phyloP scores from a whole-genome alignment of 1,139 yeast genomes.

The Yamadazyma siamensis region DNA sequence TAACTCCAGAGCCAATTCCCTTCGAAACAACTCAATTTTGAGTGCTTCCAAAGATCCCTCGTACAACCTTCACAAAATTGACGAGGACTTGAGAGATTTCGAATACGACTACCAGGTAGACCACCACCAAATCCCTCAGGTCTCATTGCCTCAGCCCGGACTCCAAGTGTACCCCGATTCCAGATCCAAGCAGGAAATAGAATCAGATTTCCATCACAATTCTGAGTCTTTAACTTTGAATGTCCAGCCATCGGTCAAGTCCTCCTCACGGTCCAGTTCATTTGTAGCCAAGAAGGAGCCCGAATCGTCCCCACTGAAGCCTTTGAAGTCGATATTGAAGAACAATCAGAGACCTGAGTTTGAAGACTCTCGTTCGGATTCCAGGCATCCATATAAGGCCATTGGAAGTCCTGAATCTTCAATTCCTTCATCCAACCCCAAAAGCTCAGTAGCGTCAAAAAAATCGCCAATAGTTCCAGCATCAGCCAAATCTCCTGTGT shows the following conservation, averaged over 20 bases:
- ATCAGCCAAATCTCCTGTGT: slow-evolving; percentile 1
- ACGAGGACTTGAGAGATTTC: slow-evolving; percentile 44
- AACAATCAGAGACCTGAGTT: slow-evolving; percentile 17
- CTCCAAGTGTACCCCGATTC: not conserved
- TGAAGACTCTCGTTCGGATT: not conserved
- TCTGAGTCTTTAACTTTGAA: slow-evolving; percentile 9
- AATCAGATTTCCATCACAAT: slow-evolving; percentile 9
- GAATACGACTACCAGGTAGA: slow-evolving; percentile 41
- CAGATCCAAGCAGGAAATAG: slow-evolving; percentile 3
- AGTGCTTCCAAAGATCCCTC: slow-evolving; percentile 14
- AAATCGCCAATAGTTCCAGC: too few relatives aligned
- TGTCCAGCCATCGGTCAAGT: slow-evolving; percentile 3
- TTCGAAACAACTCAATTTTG: slow-evolving; percentile 23
- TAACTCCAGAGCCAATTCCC: slow-evolving; percentile 33
- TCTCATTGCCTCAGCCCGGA: not conserved
- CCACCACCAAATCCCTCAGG: slow-evolving; percentile 6
- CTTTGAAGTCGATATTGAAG: slow-evolving; percentile 37
- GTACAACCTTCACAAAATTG: slow-evolving; percentile 37
- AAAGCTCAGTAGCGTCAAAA: too few relatives aligned
- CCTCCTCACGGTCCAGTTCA: slow-evolving; percentile 7
- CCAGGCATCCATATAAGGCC: slow-evolving; percentile 14
- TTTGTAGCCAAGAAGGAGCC: slow-evolving; percentile 3
- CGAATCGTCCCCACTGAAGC: slow-evolving; percentile 18
- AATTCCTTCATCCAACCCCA: not conserved
- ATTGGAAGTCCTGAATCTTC: too few relatives aligned